Percentiles rank a stretch among this genome's conserved stretches.
Conservation (phyloP, 208 protist species). For the Angomonas ambiguus region DNA sequence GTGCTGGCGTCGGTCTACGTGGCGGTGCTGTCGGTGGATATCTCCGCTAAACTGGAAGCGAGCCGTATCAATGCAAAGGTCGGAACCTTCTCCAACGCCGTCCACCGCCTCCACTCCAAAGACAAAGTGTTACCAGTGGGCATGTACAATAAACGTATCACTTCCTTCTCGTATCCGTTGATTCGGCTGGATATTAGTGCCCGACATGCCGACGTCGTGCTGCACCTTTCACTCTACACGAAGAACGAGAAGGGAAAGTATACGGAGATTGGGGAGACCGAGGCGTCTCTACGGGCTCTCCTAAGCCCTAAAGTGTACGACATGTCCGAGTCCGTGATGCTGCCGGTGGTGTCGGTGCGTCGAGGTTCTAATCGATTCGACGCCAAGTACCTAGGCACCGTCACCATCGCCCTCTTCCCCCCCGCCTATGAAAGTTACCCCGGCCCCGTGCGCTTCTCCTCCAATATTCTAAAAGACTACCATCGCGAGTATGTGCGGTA, state of each 20-base stretch:
- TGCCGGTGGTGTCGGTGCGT: slow-evolving; percentile 58
- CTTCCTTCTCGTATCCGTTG: slow-evolving; percentile 33
- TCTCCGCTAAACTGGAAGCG: not conserved
- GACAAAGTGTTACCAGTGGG: slow-evolving; percentile 25
- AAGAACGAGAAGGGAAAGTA: slow-evolving; percentile 22
- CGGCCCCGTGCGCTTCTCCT: slow-evolving; percentile 30
- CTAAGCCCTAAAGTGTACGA: slow-evolving; percentile 64
- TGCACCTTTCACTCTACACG: slow-evolving; percentile 39
- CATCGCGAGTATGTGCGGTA: slow-evolving; percentile 61
- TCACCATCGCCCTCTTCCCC: slow-evolving; percentile 53
- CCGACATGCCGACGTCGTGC: slow-evolving; percentile 12
- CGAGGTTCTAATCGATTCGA: slow-evolving; percentile 37
- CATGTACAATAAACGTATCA: slow-evolving; percentile 23
- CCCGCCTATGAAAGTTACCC: slow-evolving; percentile 61
- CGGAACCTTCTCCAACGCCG: not conserved
- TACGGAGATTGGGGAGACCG: slow-evolving; percentile 33
- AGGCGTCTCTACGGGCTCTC: slow-evolving; percentile 64
- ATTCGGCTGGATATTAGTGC: slow-evolving; percentile 52
- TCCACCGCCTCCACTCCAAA: not conserved
- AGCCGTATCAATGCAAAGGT: not conserved
- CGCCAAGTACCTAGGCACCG: slow-evolving; percentile 43
- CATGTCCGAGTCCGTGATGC: slow-evolving; percentile 55
- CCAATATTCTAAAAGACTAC: slow-evolving; percentile 24
- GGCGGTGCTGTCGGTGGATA: slow-evolving; percentile 34
- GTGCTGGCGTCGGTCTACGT: slow-evolving; percentile 69